Conservation (phyloP, 1,284 basidiomycete genomes). For the Boletus smithii region DNA sequence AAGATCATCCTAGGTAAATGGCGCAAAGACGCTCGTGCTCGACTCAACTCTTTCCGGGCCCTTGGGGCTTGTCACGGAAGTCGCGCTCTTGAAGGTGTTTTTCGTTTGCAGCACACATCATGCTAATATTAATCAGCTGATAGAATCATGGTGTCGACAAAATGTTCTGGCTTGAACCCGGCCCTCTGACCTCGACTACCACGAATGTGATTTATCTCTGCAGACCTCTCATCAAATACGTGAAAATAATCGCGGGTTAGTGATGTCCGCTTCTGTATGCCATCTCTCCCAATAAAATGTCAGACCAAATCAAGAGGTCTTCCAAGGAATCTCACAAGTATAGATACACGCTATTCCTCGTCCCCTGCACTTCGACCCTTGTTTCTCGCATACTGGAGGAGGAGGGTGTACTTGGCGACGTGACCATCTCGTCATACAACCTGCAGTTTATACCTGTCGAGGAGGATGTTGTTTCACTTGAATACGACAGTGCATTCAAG, state of each 20-base stretch:
- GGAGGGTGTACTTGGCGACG: conserved; percentile 88
- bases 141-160: conserved; percentile 98
- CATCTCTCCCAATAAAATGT: conserved; percentile 14
- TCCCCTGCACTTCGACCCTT: conserved; percentile 85
- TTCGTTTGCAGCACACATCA: not conserved
- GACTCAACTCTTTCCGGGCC: conserved; percentile 89
- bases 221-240: conserved; percentile 80
- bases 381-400: conserved; percentile 84
- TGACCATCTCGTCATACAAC: conserved; percentile 83
- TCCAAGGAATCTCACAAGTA: conserved; percentile 66
- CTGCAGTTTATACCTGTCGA: conserved; percentile 92
- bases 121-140: conserved; percentile 3
- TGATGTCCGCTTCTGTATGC: conserved; percentile 13
- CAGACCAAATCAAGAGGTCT: conserved; percentile 87
- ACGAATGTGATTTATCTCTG: conserved; percentile 94
- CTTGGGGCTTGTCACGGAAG: conserved; percentile 89
- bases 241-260: conserved; percentile 88
- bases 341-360: conserved; percentile 85
- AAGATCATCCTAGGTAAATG: conserved; percentile 69
- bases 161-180: conserved; percentile 98
- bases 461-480: conserved; percentile 86
- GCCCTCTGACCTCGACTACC: conserved; percentile 78
- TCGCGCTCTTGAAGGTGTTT: conserved; percentile 83
- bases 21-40: conserved; percentile 93
- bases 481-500: conserved; percentile 79